These are phyloP conservation scores for Yamagishiella unicocca DNA, from an alignment of 139 green algal genomes.

Conservation along the genomic window DNA sequence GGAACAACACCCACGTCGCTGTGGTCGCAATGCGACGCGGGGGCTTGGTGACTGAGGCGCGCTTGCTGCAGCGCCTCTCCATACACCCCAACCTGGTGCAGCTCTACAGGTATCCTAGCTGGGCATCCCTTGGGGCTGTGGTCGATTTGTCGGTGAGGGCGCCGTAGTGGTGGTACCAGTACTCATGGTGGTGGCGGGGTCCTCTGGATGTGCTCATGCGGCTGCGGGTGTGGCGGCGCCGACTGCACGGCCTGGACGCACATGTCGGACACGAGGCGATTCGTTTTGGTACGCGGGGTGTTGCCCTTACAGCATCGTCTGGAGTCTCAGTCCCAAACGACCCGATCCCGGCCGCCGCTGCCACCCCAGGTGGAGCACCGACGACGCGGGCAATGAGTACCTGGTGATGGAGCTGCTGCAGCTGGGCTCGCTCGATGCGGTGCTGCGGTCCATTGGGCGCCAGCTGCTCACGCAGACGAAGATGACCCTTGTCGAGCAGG, in stretches of 20 bases:
- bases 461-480: conserved; percentile 50
- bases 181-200: too few species aligned
- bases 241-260: too few species aligned
- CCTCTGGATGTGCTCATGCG: too few species aligned
- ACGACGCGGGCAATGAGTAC: conserved; percentile 68
- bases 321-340: too few species aligned
- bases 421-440: conserved; percentile 56
- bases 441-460: conserved; percentile 33
- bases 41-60: conserved; percentile 64
- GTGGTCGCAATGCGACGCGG: conserved; percentile 69
- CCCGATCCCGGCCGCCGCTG: background rate
- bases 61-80: conserved; percentile 65
- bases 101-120: conserved; percentile 46
- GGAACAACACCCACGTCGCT: conserved; percentile 63
- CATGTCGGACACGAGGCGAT: too few species aligned
- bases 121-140: too few species aligned
- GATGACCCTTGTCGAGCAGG: conserved; percentile 60
- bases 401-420: conserved; percentile 66
- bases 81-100: conserved; percentile 67
- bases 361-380: conserved; percentile 58
- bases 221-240: too few species aligned
- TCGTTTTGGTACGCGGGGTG: too few species aligned
- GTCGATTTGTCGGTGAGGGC: too few species aligned
- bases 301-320: too few species aligned
- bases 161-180: too few species aligned